These are phyloP conservation scores for Phaeosphaeriaceae sp. DNA, from an alignment of 2,329 filamentous ascomycete species.

Conservation along the genomic window DNA sequence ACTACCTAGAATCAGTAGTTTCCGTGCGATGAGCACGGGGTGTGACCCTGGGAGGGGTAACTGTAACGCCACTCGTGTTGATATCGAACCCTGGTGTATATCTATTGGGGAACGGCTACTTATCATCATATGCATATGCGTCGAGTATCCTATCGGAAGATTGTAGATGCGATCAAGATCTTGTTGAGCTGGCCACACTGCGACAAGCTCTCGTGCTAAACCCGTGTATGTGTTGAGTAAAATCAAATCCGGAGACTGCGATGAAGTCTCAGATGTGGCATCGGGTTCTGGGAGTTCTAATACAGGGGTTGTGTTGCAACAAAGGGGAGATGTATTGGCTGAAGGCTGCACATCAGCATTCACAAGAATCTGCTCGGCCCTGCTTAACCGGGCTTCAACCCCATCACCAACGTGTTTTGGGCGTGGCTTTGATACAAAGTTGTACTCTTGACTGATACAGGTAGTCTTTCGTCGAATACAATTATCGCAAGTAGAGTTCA, in stretches of 20 bases:
- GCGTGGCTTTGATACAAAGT: too few species aligned
- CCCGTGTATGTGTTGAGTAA: conserved; percentile 1
- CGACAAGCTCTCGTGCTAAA: conserved; percentile 42
- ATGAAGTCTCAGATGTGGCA: neutral
- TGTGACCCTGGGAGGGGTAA: conserved; percentile 27
- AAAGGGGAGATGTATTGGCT: too few species aligned
- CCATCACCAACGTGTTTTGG: too few species aligned
- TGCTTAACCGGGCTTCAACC: neutral
- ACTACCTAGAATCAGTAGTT: conserved; percentile 42
- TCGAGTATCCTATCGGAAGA: conserved; percentile 38
- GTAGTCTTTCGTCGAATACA: conserved; percentile 20
- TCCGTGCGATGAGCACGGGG: conserved; percentile 43
- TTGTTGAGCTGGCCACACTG: conserved; percentile 48
- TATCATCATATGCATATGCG: conserved; percentile 46
- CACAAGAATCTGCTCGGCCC: conserved; percentile 9
- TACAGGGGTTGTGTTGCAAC: too few species aligned
- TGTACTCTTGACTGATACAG: conserved; percentile 32
- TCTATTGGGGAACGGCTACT: conserved; percentile 41
- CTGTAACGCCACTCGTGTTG: conserved; percentile 44
- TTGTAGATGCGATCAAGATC: conserved; percentile 49
- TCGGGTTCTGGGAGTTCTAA: neutral
- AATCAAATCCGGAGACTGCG: neutral
- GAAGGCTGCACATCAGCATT: neutral
- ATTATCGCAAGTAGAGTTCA: conserved; percentile 15
- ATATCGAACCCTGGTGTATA: conserved; percentile 16